phyloP scores from a whole-genome alignment of 176 grass and related monocot genomes.

The Puccinellia tenuiflora region DNA sequence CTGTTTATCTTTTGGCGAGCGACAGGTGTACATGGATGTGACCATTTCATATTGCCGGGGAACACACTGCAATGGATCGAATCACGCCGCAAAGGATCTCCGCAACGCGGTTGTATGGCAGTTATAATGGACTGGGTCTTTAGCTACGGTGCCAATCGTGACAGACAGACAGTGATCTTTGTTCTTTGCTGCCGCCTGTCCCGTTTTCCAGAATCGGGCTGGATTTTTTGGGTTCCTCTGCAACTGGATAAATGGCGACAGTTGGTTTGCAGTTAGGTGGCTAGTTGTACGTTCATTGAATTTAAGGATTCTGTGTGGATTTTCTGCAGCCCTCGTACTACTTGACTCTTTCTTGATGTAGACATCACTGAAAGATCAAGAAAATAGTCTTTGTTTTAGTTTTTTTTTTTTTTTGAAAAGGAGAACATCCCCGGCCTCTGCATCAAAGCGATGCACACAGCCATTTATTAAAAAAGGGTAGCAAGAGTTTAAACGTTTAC shows the following conservation, averaged over 20 bases:
- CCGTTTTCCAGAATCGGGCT: neutral
- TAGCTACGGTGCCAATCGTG: neutral
- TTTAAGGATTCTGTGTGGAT: neutral
- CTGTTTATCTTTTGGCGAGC: neutral
- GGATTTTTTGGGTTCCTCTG: neutral
- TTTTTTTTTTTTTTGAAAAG: no score
- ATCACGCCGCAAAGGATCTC: constrained; percentile 4
- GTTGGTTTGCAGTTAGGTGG: constrained; percentile 17
- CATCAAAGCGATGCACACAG: no score
- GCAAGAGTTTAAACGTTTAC: no score
- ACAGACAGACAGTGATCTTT: constrained; percentile 1
- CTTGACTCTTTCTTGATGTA: constrained; percentile 11
- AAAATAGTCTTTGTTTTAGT: neutral
- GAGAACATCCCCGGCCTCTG: no score
- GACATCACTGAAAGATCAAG: neutral
- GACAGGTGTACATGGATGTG: neutral
- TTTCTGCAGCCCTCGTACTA: neutral
- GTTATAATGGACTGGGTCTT: constrained; percentile 42
- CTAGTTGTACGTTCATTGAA: neutral
- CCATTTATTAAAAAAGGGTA: no score
- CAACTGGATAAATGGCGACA: no score
- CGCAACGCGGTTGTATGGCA: constrained; percentile 17
- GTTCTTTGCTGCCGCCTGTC: neutral
- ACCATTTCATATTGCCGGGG: neutral
- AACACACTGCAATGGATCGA: neutral